Evolutionary conservation across 2,329 filamentous ascomycete species (phyloP), one percentile per base, ranked within the genome.

Genomic region (Aspergillus viridinutans): DNA sequence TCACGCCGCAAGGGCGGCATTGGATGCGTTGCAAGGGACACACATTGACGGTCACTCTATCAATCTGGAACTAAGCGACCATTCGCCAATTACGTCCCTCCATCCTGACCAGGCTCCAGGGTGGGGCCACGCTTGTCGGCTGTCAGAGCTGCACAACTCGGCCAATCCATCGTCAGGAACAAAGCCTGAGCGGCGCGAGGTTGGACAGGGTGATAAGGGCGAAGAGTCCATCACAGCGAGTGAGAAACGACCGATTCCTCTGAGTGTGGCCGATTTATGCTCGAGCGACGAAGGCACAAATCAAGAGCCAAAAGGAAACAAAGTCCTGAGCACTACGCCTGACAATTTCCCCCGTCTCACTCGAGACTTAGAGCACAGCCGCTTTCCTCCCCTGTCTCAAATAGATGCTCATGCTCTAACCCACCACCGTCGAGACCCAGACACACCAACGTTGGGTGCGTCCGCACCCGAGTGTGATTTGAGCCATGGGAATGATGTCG

Each of bases 31-130:
- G 21, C 73, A 74, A 56, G 72, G 74, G 29, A 58, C 63, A 14
- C 56, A 68, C 54, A 72, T 77, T 59, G 72, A 75, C 60, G 74
- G 72, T 2, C 72, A 75, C 50, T 67, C 71, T 6, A 72, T 76
- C 52, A 76, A 76, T 56, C 62, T 77, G 25, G 74, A 76, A 55
- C 71, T 69, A 52, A 73, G 69, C 54, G 67, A 75, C 47, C 63
- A 64, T 55, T 53, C 61, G 7, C 65, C 68, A 2, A 67, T 69
- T 52, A 49, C 58, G 21, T 45, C 40, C 35, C 35, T 66, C 17
- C 55, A 54, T 49, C n/a, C 21, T 47, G 21, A 23, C 12, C 43
- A 25, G 28, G 48, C 6, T 21, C 21, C 49, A 35, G 42, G 42
- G 9, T 35, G 43, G 25, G 6, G 42, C 17, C 12, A 5, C 10